phyloP scores from a whole-genome alignment of 257 asterid species.

The Plantago major region DNA sequence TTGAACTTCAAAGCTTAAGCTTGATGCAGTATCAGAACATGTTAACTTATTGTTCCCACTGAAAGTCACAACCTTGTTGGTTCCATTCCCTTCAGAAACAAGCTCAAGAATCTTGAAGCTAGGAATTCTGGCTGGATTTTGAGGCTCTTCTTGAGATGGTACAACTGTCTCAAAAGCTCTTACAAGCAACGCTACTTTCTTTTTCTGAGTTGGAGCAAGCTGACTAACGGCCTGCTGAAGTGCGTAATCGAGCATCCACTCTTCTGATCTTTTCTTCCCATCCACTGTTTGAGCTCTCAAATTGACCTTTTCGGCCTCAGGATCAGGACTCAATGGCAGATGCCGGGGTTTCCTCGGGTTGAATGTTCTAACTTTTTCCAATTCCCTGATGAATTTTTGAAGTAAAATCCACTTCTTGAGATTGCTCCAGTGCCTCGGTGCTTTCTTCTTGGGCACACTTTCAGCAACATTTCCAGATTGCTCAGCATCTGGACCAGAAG shows the following conservation, averaged over 20 bases:
- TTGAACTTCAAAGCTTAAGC: slow-evolving; percentile 7
- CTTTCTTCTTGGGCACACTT: slow-evolving; percentile 48
- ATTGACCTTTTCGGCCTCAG: slow-evolving; percentile 55
- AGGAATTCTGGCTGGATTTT: slow-evolving; percentile 30
- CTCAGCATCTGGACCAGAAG: slow-evolving; percentile 19
- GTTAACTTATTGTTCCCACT: background rate
- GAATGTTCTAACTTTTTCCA: slow-evolving; percentile 72
- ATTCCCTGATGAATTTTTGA: slow-evolving; percentile 69
- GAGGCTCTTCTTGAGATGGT: slow-evolving; percentile 52
- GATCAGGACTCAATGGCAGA: slow-evolving; percentile 50
- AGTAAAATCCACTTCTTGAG: slow-evolving; percentile 93
- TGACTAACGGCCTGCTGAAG: slow-evolving; percentile 81
- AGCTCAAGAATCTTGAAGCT: slow-evolving; percentile 19
- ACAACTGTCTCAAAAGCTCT: slow-evolving; percentile 93
- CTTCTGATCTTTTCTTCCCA: slow-evolving; percentile 63
- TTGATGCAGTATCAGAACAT: background rate
- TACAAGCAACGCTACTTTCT: slow-evolving; percentile 74
- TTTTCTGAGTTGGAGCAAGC: slow-evolving; percentile 92
- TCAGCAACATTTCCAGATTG: slow-evolving; percentile 21
- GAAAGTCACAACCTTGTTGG: background rate
- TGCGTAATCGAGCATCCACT: slow-evolving; percentile 99
- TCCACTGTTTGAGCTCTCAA: slow-evolving; percentile 58
- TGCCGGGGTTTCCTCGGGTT: slow-evolving; percentile 46
- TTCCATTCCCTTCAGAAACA: slow-evolving; percentile 7
- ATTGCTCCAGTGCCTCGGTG: slow-evolving; percentile 91